Base-by-base conservation (phyloP, 305 asterid genomes). In the Euphrasia arctica region DNA sequence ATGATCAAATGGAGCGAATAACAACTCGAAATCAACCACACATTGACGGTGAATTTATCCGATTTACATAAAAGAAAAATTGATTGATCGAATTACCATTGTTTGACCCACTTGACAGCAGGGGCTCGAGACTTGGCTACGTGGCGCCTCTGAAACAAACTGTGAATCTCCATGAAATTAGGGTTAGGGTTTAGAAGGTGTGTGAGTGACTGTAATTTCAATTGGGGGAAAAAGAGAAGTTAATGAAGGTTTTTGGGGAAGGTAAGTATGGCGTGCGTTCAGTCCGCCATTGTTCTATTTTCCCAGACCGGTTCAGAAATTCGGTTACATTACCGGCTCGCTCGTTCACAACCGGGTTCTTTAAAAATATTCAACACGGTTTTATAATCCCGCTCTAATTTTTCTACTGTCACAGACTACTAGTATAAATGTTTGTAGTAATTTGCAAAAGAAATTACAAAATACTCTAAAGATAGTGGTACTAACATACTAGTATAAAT, bases 81-180 rank as follows among this genome's bases (percentile, higher is more conserved):
- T 18, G 60, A 65, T 11, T 64, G 36, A 5, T 9, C 54, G 78
- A 14, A 27, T n/a, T 56, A 92, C 98, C 98, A 92, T 80, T 92
- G 86, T 66, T 81, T 92, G 68, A 82, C 61, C 98, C 98, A 92
- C 71, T 83, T 89, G 68, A 77, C 83, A 22, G 95, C 70, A 43
- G 95, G 91, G 69, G 82, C 63, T 71, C 72, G 83, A 54, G 97
- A 89, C 77, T 80, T 88, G 70, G 80, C 51, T 25, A 81, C 76
- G 54, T 85, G 86, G 56, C 95, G 93, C 70, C 97, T 77, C 66
- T 89, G 96, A 47, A 75, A 85, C 72, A 80, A 68, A 68, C 75
- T 74, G 65, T 86, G 90, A 70, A 76, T 69, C 74, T 88, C 96
- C 97, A 91, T 90, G 25, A 64, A 59, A 64, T 69, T 74, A 67